Evolutionary conservation across 257 asterid genomes (phyloP).

Genomic region (Cruciata laevipes): DNA sequence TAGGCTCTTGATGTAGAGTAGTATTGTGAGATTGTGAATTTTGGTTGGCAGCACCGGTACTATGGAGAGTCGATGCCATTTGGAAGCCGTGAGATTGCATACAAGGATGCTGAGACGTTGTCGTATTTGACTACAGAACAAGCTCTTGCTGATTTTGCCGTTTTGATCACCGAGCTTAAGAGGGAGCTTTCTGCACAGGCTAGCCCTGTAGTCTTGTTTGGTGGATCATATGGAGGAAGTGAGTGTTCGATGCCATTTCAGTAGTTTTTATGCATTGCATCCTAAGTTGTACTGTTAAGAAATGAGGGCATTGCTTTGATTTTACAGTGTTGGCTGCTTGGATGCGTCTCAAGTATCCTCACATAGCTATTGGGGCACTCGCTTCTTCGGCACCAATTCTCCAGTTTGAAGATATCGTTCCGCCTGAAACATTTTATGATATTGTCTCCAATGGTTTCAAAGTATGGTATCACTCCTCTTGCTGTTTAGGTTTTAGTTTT

Average conservation of each 20-base stretch:
- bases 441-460: constrained; percentile 79
- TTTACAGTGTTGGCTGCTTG: constrained; percentile 90
- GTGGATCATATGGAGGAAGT: constrained; percentile 99
- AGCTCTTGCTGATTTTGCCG: constrained; percentile 85
- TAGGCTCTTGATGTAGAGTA: neutral
- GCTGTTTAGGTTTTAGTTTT: neutral
- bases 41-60: constrained; percentile 76
- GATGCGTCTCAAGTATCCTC: constrained; percentile 98
- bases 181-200: constrained; percentile 69
- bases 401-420: constrained; percentile 84
- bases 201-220: constrained; percentile 77
- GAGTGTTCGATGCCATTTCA: constrained; percentile 18
- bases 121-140: constrained; percentile 83
- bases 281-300: neutral
- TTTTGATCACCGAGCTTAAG: constrained; percentile 73
- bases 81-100: constrained; percentile 67
- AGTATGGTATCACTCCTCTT: constrained; percentile 31
- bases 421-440: constrained; percentile 70
- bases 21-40: neutral
- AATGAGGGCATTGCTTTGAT: neutral
- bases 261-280: neutral
- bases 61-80: constrained; percentile 90
- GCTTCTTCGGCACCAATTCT: constrained; percentile 92
- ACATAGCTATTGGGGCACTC: constrained; percentile 86
- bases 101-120: constrained; percentile 56